phyloP scores from a whole-genome alignment of 2,329 filamentous ascomycete species.

The Ophiostoma australiae region DNA sequence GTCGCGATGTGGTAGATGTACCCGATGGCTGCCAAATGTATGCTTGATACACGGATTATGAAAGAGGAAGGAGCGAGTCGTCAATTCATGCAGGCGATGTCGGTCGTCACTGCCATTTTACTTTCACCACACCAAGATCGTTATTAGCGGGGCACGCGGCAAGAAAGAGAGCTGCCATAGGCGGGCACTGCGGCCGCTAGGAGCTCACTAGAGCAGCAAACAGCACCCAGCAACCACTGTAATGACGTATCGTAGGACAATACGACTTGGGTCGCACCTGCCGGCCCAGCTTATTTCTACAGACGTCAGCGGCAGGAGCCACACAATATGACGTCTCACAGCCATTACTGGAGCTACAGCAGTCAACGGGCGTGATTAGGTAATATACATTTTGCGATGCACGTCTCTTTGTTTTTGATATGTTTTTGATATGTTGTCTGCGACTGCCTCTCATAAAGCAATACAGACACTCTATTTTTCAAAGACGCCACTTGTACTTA shows the following conservation, averaged over 20 bases:
- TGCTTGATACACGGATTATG: not conserved
- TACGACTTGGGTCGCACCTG: slow-evolving; percentile 6
- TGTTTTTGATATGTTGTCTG: no score
- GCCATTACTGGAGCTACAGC: not conserved
- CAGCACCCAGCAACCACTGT: slow-evolving; percentile 12
- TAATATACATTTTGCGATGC: not conserved
- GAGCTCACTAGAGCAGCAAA: not conserved
- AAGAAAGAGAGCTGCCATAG: slow-evolving; percentile 16
- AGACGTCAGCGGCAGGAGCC: slow-evolving; percentile 3
- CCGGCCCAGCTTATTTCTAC: not conserved
- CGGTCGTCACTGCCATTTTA: slow-evolving; percentile 21
- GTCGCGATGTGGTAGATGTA: not conserved
- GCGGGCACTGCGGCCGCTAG: slow-evolving; percentile 15
- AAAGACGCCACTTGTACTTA: not conserved
- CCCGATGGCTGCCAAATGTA: not conserved
- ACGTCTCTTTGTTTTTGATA: no score
- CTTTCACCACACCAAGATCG: not conserved
- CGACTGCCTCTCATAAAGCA: not conserved
- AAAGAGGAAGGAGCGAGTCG: slow-evolving; percentile 4
- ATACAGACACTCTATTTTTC: not conserved
- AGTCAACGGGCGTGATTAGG: not conserved
- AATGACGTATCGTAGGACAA: slow-evolving; percentile 16
- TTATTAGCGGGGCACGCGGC: slow-evolving; percentile 22
- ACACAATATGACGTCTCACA: slow-evolving; percentile 4
- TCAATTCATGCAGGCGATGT: slow-evolving; percentile 19